Conservation (phyloP, 257 asterid genomes). For the Rubia yunnanensis region DNA sequence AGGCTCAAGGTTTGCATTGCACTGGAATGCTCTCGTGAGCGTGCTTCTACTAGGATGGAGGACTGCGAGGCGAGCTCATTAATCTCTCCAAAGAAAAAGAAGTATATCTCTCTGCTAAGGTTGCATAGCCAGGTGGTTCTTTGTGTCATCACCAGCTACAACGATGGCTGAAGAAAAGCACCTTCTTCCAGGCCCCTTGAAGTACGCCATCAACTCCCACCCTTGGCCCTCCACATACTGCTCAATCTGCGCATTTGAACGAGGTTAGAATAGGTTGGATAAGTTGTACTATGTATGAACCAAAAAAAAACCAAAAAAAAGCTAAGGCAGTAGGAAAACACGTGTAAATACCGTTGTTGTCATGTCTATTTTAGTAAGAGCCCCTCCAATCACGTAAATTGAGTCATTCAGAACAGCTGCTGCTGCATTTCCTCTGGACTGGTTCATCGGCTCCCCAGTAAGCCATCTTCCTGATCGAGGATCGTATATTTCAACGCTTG, state of each 20-base stretch:
- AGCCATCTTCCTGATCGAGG: slow-evolving; percentile 65
- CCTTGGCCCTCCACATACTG: slow-evolving; percentile 65
- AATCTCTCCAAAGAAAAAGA: slow-evolving; percentile 43
- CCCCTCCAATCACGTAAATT: too few relatives aligned
- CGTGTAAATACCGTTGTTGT: slow-evolving; percentile 34
- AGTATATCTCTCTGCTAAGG: slow-evolving; percentile 36
- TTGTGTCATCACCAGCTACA: too few relatives aligned
- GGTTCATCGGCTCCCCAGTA: slow-evolving; percentile 46
- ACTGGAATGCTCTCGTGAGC: slow-evolving; percentile 50
- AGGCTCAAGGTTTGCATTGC: slow-evolving; percentile 43
- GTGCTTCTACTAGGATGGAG: slow-evolving; percentile 14
- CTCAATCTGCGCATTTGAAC: slow-evolving; percentile 47
- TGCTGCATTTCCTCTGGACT: slow-evolving; percentile 51
- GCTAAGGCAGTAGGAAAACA: not conserved
- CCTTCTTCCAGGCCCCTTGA: too few relatives aligned
- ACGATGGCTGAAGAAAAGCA: slow-evolving; percentile 63
- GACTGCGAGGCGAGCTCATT: slow-evolving; percentile 44
- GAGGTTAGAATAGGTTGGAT: too few relatives aligned
- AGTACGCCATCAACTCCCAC: too few relatives aligned
- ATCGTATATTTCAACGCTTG: slow-evolving; percentile 60
- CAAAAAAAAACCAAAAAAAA: too few relatives aligned
- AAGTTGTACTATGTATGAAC: too few relatives aligned
- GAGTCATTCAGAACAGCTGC: slow-evolving; percentile 45
- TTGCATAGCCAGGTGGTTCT: slow-evolving; percentile 7
- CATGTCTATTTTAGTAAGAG: slow-evolving; percentile 25